A percentile compares a stretch with the other conserved stretches of the same genome.
Evolutionary conservation across 1,139 yeast species (phyloP).

Genomic region (Suhomyces yuchorum): DNA sequence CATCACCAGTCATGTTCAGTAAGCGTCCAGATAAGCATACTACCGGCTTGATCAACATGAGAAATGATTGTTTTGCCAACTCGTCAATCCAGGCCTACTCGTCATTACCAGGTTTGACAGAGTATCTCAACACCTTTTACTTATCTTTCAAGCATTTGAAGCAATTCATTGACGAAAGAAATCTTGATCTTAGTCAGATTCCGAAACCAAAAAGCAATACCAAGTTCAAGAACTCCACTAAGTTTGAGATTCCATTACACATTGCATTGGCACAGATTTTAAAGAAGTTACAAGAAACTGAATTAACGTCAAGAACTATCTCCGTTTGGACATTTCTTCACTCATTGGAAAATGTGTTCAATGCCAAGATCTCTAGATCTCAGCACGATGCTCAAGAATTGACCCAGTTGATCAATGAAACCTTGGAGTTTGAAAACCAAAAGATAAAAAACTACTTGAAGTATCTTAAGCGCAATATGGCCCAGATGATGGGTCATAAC

Average conservation of each 20-base stretch:
- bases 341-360: conserved; percentile 73
- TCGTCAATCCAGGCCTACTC: conserved; percentile 87
- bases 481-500: conserved; percentile 10
- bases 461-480: conserved; percentile 14
- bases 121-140: conserved; percentile 55
- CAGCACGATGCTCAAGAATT: conserved; percentile 97
- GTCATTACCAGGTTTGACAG: conserved; percentile 62
- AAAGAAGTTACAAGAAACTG: conserved; percentile 63
- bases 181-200: conserved; percentile 27
- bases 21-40: conserved; percentile 74
- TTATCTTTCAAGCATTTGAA: conserved; percentile 30
- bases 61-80: conserved; percentile 92
- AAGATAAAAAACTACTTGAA: conserved; percentile 39
- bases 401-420: conserved; percentile 76
- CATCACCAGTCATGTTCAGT: conserved; percentile 36
- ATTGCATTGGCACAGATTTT: conserved; percentile 57
- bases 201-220: conserved; percentile 23
- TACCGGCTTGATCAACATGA: conserved; percentile 77
- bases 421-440: conserved; percentile 67
- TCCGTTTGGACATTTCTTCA: conserved; percentile 81
- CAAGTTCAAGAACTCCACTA: conserved; percentile 29
- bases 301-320: conserved; percentile 53
- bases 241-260: conserved; percentile 53
- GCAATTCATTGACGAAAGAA: conserved; percentile 27
- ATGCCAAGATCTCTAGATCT: conserved; percentile 71